Percentiles rank a stretch among this genome's conserved stretches.
Conservation (phyloP, 805 yeast genomes). For the Wickerhamomyces strasburgensis region DNA sequence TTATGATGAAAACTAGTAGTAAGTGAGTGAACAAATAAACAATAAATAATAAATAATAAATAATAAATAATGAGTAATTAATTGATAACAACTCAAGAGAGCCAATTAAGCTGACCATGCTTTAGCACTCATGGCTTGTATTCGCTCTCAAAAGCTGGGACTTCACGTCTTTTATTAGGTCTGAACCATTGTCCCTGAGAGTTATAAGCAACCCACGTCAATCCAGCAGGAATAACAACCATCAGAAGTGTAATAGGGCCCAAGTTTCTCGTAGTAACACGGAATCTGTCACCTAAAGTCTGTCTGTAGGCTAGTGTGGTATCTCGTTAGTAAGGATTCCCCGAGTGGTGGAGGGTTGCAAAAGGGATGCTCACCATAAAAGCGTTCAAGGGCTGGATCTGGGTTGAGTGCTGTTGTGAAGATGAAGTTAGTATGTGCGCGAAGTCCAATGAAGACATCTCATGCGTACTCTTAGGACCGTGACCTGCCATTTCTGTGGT, state of each 20-base stretch:
- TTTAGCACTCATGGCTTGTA: constrained; percentile 12
- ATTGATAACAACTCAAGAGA: not conserved
- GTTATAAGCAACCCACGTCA: constrained; percentile 20
- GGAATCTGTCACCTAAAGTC: constrained; percentile 20
- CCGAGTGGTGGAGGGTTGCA: not conserved
- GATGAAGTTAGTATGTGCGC: constrained; percentile 6
- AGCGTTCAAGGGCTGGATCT: constrained; percentile 24
- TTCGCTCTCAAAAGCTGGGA: constrained; percentile 21
- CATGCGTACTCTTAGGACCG: not conserved
- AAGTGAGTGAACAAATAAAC: not conserved
- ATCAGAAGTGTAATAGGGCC: constrained; percentile 16
- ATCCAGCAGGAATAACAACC: constrained; percentile 20
- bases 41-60: constrained; percentile 1
- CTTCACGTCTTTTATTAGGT: constrained; percentile 19
- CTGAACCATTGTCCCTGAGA: constrained; percentile 24
- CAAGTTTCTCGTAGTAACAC: constrained; percentile 21
- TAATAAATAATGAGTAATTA: constrained; percentile 3
- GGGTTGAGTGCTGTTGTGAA: constrained; percentile 19
- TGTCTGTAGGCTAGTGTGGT: constrained; percentile 17
- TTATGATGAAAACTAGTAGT: too few relatives aligned
- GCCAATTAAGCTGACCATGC: not conserved
- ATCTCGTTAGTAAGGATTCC: constrained; percentile 3
- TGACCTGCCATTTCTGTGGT: not conserved
- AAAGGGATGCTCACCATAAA: constrained; percentile 18
- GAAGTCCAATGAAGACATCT: not conserved